Percentiles rank a stretch among this genome's conserved stretches.
Conservation (phyloP, 1,284 basidiomycete genomes). For the Sphagnurus paluster region DNA sequence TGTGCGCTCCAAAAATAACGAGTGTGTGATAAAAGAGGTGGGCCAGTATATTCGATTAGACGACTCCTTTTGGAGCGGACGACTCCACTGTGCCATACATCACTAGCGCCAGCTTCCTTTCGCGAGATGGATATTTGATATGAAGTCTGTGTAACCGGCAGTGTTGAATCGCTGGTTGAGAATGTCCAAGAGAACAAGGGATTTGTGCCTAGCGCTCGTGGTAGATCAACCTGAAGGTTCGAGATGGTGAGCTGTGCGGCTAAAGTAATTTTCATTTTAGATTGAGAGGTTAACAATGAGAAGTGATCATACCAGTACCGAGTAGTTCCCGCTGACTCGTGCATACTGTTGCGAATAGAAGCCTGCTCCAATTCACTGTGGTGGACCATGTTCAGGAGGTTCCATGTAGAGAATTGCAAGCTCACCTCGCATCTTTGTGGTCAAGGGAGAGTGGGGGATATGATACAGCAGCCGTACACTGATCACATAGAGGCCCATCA, state of each 20-base stretch:
- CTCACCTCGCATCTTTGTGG: constrained; percentile 2
- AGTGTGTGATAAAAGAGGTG: constrained; percentile 22
- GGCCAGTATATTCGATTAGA: constrained; percentile 23
- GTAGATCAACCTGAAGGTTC: constrained; percentile 18
- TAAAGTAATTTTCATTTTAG: neutral
- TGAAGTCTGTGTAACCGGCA: constrained; percentile 19
- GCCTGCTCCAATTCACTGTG: neutral
- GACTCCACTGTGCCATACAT: constrained; percentile 26
- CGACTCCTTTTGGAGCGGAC: constrained; percentile 21
- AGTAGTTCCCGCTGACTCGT: neutral
- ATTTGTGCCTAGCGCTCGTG: constrained; percentile 10
- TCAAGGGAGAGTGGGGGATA: neutral
- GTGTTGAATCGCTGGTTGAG: constrained; percentile 10
- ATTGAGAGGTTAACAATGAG: neutral
- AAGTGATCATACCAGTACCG: neutral
- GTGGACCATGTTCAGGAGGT: neutral
- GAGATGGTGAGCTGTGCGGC: constrained; percentile 13
- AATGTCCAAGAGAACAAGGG: constrained; percentile 28
- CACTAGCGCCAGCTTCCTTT: constrained; percentile 10
- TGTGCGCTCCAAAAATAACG: constrained; percentile 25
- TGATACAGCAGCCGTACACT: no score
- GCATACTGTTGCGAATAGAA: neutral
- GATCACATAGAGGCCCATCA: no score
- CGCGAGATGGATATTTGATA: constrained; percentile 23
- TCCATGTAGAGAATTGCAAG: neutral